Evolutionary conservation across 2,329 filamentous ascomycete genomes (phyloP).

Genomic region (Fusarium pininemorale): DNA sequence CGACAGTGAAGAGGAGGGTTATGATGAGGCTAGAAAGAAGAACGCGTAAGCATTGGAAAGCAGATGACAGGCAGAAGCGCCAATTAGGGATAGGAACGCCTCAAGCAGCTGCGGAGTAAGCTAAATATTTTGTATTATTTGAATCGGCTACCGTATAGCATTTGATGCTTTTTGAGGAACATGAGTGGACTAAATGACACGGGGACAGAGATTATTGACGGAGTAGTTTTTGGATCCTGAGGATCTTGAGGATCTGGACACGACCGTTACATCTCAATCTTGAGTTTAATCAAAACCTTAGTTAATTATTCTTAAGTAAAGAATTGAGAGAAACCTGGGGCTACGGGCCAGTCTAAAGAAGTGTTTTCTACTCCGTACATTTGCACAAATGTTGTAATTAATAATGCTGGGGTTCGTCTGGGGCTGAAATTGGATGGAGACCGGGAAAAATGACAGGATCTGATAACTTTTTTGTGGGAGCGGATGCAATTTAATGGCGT

Average conservation of each 20-base stretch:
- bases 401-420: background rate
- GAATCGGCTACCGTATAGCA: background rate
- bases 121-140: slow-evolving; percentile 26
- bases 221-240: background rate
- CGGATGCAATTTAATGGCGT: slow-evolving; percentile 25
- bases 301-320: background rate
- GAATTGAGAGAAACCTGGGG: background rate
- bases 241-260: background rate
- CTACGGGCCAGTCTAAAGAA: background rate
- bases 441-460: slow-evolving; percentile 12
- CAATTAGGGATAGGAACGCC: background rate
- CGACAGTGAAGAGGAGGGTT: slow-evolving; percentile 55
- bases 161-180: background rate
- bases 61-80: background rate
- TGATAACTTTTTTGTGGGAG: slow-evolving; percentile 20
- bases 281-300: background rate
- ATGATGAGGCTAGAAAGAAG: slow-evolving; percentile 56
- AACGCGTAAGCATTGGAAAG: slow-evolving; percentile 40
- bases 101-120: background rate
- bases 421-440: background rate
- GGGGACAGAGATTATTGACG: background rate
- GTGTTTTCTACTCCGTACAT: background rate
- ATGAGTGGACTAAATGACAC: background rate
- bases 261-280: background rate
- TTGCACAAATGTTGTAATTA: background rate